A percentile compares a stretch with the other conserved stretches of the same genome.
phyloP scores from a whole-genome alignment of 2,329 filamentous ascomycete genomes.

The Ceratocystis colombiana region DNA sequence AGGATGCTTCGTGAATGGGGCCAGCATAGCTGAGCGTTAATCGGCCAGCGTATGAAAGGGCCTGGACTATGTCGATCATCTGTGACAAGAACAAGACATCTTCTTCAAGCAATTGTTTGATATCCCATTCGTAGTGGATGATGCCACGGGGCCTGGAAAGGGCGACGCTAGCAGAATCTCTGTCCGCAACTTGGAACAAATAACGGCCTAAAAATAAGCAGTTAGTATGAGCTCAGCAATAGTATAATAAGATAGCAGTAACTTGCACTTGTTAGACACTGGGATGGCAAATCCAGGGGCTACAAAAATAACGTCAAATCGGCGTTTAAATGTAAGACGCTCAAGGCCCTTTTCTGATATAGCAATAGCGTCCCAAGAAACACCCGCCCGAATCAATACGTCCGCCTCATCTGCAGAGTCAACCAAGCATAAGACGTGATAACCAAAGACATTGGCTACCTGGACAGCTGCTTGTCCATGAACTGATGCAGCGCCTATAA shows the following conservation, averaged over 20 bases:
- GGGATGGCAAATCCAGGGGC: not conserved
- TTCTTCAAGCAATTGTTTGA: constrained; percentile 19
- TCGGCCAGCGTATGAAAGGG: constrained; percentile 9
- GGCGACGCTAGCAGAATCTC: not conserved
- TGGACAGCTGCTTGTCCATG: constrained; percentile 39
- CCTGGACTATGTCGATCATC: constrained; percentile 15
- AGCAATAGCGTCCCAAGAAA: constrained; percentile 36
- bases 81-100: constrained; percentile 12
- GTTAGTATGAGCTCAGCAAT: not conserved
- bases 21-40: not conserved
- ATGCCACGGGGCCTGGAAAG: not conserved
- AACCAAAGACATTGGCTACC: constrained; percentile 34
- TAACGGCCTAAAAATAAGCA: constrained; percentile 3
- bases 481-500: constrained; percentile 25
- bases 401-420: constrained; percentile 32
- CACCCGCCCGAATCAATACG: constrained; percentile 32
- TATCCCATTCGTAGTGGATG: constrained; percentile 17
- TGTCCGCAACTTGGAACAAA: constrained; percentile 15
- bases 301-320: constrained; percentile 17
- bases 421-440: constrained; percentile 38
- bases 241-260: not conserved
- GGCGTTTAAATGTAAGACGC: not conserved
- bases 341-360: constrained; percentile 17
- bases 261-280: constrained; percentile 33
- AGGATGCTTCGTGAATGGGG: constrained; percentile 7